phyloP scores from a whole-genome alignment of 164 flowering plant genomes.

The Berberis vulgaris region DNA sequence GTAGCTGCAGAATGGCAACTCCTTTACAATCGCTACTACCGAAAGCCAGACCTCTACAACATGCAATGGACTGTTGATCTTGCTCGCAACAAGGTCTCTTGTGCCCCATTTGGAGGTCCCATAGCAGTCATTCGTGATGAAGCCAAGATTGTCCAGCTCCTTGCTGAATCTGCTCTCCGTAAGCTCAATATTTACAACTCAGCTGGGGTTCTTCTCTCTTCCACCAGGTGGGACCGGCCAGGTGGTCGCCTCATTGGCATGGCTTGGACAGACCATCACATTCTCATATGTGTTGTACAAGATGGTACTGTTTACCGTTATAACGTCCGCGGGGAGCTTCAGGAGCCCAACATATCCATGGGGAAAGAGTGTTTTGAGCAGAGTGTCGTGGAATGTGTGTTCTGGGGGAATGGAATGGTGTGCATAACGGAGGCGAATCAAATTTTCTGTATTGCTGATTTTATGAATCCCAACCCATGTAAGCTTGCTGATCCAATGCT shows the following conservation, averaged over 20 bases:
- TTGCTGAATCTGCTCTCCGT: slow-evolving; percentile 82
- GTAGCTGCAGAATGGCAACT: slow-evolving; percentile 99
- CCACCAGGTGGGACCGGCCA: slow-evolving; percentile 76
- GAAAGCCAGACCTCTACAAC: slow-evolving; percentile 75
- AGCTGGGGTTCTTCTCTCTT: slow-evolving; percentile 63
- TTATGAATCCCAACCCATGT: slow-evolving; percentile 45
- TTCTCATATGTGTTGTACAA: slow-evolving; percentile 69
- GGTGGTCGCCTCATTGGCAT: slow-evolving; percentile 80
- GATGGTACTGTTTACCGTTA: slow-evolving; percentile 76
- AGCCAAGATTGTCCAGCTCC: slow-evolving; percentile 90
- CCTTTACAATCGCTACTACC: slow-evolving; percentile 77
- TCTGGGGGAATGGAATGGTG: slow-evolving; percentile 89
- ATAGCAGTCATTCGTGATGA: slow-evolving; percentile 94
- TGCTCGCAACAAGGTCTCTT: slow-evolving; percentile 72
- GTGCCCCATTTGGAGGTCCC: slow-evolving; percentile 92
- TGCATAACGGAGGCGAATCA: slow-evolving; percentile 61
- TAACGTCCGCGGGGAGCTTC: slow-evolving; percentile 54
- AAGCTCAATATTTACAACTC: slow-evolving; percentile 84
- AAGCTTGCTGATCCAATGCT: slow-evolving; percentile 55
- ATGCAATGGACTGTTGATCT: slow-evolving; percentile 88
- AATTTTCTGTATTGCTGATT: slow-evolving; percentile 67
- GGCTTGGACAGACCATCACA: slow-evolving; percentile 86
- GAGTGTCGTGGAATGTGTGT: slow-evolving; percentile 82
- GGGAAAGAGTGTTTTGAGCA: slow-evolving; percentile 74
- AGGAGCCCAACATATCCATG: slow-evolving; percentile 48